Base-by-base conservation (phyloP, 2,329 filamentous ascomycete genomes). In the Ramularia endophylla region DNA sequence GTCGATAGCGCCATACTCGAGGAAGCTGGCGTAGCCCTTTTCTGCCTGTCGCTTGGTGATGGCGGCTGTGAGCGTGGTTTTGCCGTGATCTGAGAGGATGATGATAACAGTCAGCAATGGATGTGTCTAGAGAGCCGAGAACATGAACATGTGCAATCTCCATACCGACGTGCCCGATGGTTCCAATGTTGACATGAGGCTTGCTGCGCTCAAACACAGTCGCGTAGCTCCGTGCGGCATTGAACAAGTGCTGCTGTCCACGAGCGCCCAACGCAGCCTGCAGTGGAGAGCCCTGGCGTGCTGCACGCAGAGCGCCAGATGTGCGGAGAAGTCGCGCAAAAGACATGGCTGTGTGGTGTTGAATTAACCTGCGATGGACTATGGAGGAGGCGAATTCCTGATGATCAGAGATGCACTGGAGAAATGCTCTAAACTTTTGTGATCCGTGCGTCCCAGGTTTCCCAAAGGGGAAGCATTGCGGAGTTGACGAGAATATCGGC, bases 181-280 rank as follows among this genome's bases (percentile, higher is more conserved):
- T 98, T 67, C 92, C 92, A 63, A 98, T 92, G 74, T 98, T 98
- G 55, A 98, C 90, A 68, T 98, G 92, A 46, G 92, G 92, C 78
- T 98, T 98, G 64, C 75, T 81, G 64, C 92, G 82, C 77, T 94
- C 81, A 65, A 85, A 98, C 51, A 66, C 75, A 44, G 72, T 74
- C 44, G 78, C 79, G 64, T 81, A 76, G 56, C 70, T 71, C 65
- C 78, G 70, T 6, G 29, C 38, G 52, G 77, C 75, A 59, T 82
- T 69, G 68, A 80, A 81, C 60, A 83, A 71, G 55, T 78, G 75
- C 54, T 76, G 73, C 53, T 75, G 74, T 62, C 77, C 79, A 66
- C 81, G 77, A 54, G 71, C 69, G 61, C 74, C 75, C 59, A 84
- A 67, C 51, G 78, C 76, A 60, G 77, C 77, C 68, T 88, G 85